Conservation (phyloP, 495 filamentous ascomycete species). For the Neurospora discreta region DNA sequence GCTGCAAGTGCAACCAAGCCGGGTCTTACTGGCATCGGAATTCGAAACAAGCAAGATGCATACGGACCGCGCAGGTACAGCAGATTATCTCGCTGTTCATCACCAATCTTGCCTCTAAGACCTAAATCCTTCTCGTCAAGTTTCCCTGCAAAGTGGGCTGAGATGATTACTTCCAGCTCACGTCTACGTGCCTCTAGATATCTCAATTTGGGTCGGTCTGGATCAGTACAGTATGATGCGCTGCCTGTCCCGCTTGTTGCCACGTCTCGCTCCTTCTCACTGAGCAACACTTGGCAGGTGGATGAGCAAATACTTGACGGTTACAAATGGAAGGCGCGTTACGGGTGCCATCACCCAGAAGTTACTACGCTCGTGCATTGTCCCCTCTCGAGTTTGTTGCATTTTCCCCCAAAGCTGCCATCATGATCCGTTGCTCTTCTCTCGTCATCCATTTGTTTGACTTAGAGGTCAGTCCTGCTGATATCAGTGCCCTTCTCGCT, state of each 20-base stretch:
- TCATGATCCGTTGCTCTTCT: neutral
- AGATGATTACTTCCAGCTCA: neutral
- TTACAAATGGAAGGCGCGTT: neutral
- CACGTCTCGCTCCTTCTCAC: neutral
- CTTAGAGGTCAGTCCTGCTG: neutral
- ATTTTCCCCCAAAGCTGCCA: neutral
- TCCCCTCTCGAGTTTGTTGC: neutral
- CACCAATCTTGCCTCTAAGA: too few species aligned
- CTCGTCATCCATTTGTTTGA: neutral
- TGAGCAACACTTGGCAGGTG: neutral
- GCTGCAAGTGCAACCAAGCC: neutral
- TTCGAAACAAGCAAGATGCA: neutral
- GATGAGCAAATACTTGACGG: neutral
- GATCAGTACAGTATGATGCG: neutral
- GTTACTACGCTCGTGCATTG: neutral
- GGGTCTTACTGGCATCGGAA: neutral
- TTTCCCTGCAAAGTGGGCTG: neutral
- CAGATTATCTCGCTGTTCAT: too few species aligned
- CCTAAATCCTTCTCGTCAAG: neutral
- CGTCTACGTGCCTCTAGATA: neutral
- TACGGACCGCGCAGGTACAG: neutral
- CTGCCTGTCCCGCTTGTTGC: neutral
- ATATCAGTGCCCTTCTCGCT: neutral
- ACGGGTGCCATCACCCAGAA: neutral
- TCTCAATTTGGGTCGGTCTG: too few species aligned